phyloP scores from a whole-genome alignment of 345 rosid genomes.

The Populus nigra region DNA sequence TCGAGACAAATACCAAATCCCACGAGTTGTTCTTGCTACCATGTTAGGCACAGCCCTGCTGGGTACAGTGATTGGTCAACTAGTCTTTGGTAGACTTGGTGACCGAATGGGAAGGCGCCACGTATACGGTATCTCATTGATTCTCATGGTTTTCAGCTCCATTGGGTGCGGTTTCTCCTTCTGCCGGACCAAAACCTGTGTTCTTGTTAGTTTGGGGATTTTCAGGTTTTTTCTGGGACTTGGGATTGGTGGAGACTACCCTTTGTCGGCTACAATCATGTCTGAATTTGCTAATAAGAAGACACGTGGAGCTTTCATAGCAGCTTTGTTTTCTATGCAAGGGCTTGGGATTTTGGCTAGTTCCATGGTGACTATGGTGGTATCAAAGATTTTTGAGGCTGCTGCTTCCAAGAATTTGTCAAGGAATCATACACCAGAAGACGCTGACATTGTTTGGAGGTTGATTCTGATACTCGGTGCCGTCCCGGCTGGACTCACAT shows the following conservation, averaged over 20 bases:
- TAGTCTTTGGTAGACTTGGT: constrained; percentile 59
- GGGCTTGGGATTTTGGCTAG: constrained; percentile 66
- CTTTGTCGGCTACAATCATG: constrained; percentile 76
- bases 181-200: constrained; percentile 49
- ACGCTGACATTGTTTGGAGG: constrained; percentile 67
- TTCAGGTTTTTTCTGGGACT: constrained; percentile 65
- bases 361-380: constrained; percentile 48
- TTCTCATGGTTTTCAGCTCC: constrained; percentile 58
- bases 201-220: constrained; percentile 51
- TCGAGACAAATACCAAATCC: constrained; percentile 3
- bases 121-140: constrained; percentile 57
- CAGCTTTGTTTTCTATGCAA: constrained; percentile 74
- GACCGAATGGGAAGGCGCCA: constrained; percentile 57
- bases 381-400: constrained; percentile 35
- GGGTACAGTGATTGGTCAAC: constrained; percentile 59
- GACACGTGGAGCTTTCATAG: constrained; percentile 69
- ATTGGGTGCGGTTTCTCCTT: constrained; percentile 63
- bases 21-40: constrained; percentile 24
- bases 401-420: background rate
- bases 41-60: constrained; percentile 49
- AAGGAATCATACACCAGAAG: constrained; percentile 31
- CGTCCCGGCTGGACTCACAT: constrained; percentile 74
- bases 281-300: constrained; percentile 76
- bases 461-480: constrained; percentile 71
- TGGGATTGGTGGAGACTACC: constrained; percentile 81